phyloP scores from a whole-genome alignment of 345 rosid species.

The Hevea brasiliensis region DNA sequence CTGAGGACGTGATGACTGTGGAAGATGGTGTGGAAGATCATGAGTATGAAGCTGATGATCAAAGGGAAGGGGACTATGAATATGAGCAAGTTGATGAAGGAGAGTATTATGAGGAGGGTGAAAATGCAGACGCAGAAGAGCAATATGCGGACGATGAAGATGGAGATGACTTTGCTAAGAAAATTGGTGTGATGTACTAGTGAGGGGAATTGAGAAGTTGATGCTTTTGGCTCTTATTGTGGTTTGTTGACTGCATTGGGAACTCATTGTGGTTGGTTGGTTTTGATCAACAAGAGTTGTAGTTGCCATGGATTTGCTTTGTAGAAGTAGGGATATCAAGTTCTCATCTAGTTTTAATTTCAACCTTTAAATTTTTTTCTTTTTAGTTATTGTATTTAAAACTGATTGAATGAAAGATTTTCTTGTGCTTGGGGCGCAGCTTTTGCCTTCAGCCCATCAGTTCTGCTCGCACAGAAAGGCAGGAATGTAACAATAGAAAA shows the following conservation, averaged over 20 bases:
- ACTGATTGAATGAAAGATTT: constrained; percentile 35
- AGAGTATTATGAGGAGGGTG: constrained; percentile 71
- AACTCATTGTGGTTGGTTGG: constrained; percentile 2
- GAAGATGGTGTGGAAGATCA: constrained; percentile 50
- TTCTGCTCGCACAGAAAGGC: constrained; percentile 28
- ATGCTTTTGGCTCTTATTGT: background rate
- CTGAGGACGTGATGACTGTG: constrained; percentile 39
- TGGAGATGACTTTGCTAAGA: constrained; percentile 67
- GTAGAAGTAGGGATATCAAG: no score
- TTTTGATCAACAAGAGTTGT: background rate
- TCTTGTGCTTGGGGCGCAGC: constrained; percentile 25
- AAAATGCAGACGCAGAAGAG: constrained; percentile 56
- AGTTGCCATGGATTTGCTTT: constrained; percentile 6
- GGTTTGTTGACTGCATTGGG: constrained; percentile 20
- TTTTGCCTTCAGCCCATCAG: constrained; percentile 19
- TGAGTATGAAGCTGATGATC: constrained; percentile 53
- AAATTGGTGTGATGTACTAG: constrained; percentile 57
- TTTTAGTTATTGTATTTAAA: constrained; percentile 27
- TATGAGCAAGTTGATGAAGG: constrained; percentile 49
- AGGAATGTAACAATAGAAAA: constrained; percentile 39
- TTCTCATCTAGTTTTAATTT: constrained; percentile 19
- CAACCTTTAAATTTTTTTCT: background rate
- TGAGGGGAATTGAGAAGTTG: constrained; percentile 24
- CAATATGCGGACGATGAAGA: constrained; percentile 45
- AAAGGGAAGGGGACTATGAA: constrained; percentile 42